These are phyloP conservation scores for Penicillium sp. DNA, from an alignment of 2,329 filamentous ascomycete species.

Conservation along the genomic window DNA sequence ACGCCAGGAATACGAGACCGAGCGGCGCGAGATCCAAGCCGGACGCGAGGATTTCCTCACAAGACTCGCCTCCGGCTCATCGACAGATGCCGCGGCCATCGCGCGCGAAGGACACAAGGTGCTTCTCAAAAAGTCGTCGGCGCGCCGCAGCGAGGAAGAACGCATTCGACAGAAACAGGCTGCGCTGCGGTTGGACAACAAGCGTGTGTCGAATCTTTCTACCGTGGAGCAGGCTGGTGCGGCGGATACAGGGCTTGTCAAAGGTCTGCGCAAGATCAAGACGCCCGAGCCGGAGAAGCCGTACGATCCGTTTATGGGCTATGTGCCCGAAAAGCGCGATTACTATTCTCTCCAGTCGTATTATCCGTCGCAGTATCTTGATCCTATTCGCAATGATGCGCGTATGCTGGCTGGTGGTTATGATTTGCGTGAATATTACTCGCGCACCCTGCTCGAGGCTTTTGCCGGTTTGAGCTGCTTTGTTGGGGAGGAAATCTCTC, in stretches of 20 bases:
- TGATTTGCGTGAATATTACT: conserved; percentile 75
- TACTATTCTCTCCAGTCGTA: conserved; percentile 67
- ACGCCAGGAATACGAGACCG: conserved; percentile 66
- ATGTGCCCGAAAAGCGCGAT: conserved; percentile 59
- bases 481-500: conserved; percentile 66
- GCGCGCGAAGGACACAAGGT: conserved; percentile 56
- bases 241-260: conserved; percentile 56
- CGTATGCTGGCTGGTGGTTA: conserved; percentile 77
- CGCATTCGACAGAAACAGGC: conserved; percentile 46
- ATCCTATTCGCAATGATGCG: conserved; percentile 62
- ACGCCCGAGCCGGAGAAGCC: conserved; percentile 65
- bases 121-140: conserved; percentile 69
- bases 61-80: conserved; percentile 60
- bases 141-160: conserved; percentile 54
- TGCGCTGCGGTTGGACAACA: conserved; percentile 34
- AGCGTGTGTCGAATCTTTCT: conserved; percentile 21
- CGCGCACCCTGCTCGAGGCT: conserved; percentile 77
- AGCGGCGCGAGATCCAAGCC: conserved; percentile 61
- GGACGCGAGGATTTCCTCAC: conserved; percentile 68
- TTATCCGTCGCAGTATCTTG: conserved; percentile 75
- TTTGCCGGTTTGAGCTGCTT: conserved; percentile 88
- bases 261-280: conserved; percentile 69
- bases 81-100: conserved; percentile 57
- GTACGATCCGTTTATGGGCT: conserved; percentile 84
- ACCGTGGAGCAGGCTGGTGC: conserved; percentile 25